phyloP scores from a whole-genome alignment of 306 rosid species.

The Prunus mume region DNA sequence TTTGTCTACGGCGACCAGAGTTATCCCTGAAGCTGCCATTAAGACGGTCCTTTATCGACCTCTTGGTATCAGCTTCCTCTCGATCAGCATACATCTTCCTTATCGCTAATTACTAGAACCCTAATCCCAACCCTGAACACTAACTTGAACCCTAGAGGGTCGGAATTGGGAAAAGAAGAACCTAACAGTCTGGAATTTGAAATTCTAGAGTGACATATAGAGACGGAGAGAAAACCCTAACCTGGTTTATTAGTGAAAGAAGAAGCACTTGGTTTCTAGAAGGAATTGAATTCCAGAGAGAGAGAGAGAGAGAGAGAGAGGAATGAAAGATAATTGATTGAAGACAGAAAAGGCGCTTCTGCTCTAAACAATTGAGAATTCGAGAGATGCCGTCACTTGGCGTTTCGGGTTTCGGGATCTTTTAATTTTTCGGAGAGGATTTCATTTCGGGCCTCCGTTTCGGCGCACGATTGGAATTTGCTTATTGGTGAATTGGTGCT shows the following conservation, averaged over 20 bases:
- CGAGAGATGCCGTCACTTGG: not conserved
- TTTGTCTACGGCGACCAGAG: constrained; percentile 51
- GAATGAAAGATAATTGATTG: not conserved
- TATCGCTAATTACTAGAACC: not conserved
- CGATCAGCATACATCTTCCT: constrained; percentile 85
- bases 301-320: constrained; percentile 6
- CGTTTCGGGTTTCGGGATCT: not conserved
- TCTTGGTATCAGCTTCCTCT: constrained; percentile 62
- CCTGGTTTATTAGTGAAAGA: not conserved
- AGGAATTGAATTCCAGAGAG: not conserved
- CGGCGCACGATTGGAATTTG: not conserved
- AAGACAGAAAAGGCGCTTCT: not conserved
- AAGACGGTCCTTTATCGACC: constrained; percentile 89
- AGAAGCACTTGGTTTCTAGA: not conserved
- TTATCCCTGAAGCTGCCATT: constrained; percentile 47
- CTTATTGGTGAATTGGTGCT: not conserved
- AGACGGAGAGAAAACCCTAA: constrained; percentile 6
- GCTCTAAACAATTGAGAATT: not conserved
- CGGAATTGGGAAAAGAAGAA: not conserved
- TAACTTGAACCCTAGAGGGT: not conserved
- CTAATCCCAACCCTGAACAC: constrained; percentile 2
- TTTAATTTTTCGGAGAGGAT: not conserved
- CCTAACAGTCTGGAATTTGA: not conserved
- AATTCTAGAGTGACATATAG: not conserved
- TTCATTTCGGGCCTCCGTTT: not conserved